phyloP scores from a whole-genome alignment of 768 basidiomycete genomes.

The Mycena haematopus region DNA sequence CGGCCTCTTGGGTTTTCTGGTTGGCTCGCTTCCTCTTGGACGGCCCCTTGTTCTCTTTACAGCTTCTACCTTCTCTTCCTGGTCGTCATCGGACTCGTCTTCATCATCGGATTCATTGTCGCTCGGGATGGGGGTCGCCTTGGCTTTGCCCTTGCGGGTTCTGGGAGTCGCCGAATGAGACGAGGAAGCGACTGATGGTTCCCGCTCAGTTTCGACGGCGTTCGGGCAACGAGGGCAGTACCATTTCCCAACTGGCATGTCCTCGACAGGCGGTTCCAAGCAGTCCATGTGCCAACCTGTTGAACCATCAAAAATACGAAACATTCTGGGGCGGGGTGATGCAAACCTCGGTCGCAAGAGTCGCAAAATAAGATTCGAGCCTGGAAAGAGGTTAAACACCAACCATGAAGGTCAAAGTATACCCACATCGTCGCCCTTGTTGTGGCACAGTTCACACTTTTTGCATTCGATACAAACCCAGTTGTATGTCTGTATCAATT shows the following conservation, averaged over 20 bases:
- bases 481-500: constrained; percentile 70
- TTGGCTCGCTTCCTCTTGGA: constrained; percentile 28
- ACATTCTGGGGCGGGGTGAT: constrained; percentile 26
- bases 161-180: constrained; percentile 39
- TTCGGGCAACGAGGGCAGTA: constrained; percentile 69
- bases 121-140: constrained; percentile 36
- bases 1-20: neutral
- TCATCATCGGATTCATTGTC: constrained; percentile 42
- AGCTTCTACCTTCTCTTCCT: constrained; percentile 34
- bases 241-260: constrained; percentile 80
- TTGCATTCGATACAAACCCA: constrained; percentile 96
- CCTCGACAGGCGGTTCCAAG: constrained; percentile 71
- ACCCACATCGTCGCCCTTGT: constrained; percentile 90
- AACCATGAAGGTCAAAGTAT: constrained; percentile 22
- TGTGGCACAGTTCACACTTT: constrained; percentile 83
- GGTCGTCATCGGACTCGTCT: constrained; percentile 43
- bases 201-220: constrained; percentile 29
- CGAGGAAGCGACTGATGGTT: constrained; percentile 52
- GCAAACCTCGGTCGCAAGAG: constrained; percentile 85
- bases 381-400: constrained; percentile 47
- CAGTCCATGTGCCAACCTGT: constrained; percentile 88
- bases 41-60: constrained; percentile 27
- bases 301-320: constrained; percentile 8
- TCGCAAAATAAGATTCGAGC: constrained; percentile 90
- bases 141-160: constrained; percentile 40